Percentiles rank a stretch among this genome's conserved stretches.
These are phyloP conservation scores for Immersiporthe knoxdaviesiana DNA, from an alignment of 2,329 filamentous ascomycete genomes.

Conservation along the genomic window DNA sequence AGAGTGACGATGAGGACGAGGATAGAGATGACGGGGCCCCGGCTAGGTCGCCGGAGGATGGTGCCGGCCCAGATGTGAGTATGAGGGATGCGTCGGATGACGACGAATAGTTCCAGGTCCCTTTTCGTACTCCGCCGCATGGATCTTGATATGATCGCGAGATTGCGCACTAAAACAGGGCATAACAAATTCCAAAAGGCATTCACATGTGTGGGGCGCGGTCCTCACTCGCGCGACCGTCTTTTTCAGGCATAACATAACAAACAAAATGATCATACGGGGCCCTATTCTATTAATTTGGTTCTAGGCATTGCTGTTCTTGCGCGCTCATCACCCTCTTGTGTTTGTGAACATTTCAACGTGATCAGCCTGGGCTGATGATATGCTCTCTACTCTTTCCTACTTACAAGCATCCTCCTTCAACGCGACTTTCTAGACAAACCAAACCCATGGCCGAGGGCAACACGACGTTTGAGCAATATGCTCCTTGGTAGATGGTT, in stretches of 20 bases:
- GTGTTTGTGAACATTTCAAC: background rate
- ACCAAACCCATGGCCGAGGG: background rate
- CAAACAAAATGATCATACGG: background rate
- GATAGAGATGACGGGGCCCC: constrained; percentile 35
- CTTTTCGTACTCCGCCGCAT: background rate
- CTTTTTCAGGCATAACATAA: background rate
- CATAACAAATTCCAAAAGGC: background rate
- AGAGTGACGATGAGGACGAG: constrained; percentile 59
- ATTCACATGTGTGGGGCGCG: background rate
- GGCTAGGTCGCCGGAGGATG: constrained; percentile 27
- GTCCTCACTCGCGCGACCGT: background rate
- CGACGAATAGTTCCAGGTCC: constrained; percentile 35
- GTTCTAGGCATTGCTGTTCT: background rate
- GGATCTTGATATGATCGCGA: background rate
- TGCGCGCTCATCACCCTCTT: background rate
- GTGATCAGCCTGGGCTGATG: background rate
- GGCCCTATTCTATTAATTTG: background rate
- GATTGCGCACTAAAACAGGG: background rate
- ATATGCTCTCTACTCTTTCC: too few relatives aligned
- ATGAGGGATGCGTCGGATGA: constrained; percentile 42
- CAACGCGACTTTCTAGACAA: background rate
- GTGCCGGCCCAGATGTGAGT: constrained; percentile 36
- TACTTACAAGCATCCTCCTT: background rate
- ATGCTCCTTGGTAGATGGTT: background rate
- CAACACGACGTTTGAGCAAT: background rate